phyloP scores from a whole-genome alignment of 441 rosid genomes.

The Geranium incanum region DNA sequence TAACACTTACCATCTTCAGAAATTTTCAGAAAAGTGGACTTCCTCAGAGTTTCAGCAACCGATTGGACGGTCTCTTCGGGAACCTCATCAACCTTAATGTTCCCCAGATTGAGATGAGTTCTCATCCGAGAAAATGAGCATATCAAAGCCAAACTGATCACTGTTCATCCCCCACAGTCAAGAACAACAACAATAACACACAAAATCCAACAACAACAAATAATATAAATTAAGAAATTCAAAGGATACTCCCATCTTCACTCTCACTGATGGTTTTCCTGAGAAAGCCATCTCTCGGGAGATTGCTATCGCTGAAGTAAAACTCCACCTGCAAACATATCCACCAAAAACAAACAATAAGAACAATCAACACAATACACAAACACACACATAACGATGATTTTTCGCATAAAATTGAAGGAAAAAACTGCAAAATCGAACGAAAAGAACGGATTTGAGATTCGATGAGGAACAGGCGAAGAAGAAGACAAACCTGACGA shows the following conservation, averaged over 20 bases:
- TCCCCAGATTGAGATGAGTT: conserved; percentile 34
- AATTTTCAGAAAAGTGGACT: conserved; percentile 35
- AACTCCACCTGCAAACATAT: conserved; percentile 57
- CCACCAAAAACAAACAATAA: neutral
- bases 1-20: conserved; percentile 38
- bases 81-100: conserved; percentile 31
- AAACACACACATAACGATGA: neutral
- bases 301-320: conserved; percentile 84
- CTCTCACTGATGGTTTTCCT: conserved; percentile 47
- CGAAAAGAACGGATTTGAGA: neutral
- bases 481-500: conserved; percentile 52
- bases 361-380: neutral
- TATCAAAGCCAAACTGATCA: conserved; percentile 44
- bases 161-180: conserved; percentile 19
- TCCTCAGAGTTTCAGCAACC: conserved; percentile 35
- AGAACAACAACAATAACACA: neutral
- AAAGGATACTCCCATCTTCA: conserved; percentile 70
- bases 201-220: neutral
- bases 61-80: conserved; percentile 24
- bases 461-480: conserved; percentile 10
- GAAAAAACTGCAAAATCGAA: neutral
- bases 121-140: conserved; percentile 54
- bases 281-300: conserved; percentile 66
- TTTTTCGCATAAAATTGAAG: neutral
- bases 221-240: neutral